Base-by-base conservation (phyloP, 116 monocot genomes). In the Papilionanthe hybrid region DNA sequence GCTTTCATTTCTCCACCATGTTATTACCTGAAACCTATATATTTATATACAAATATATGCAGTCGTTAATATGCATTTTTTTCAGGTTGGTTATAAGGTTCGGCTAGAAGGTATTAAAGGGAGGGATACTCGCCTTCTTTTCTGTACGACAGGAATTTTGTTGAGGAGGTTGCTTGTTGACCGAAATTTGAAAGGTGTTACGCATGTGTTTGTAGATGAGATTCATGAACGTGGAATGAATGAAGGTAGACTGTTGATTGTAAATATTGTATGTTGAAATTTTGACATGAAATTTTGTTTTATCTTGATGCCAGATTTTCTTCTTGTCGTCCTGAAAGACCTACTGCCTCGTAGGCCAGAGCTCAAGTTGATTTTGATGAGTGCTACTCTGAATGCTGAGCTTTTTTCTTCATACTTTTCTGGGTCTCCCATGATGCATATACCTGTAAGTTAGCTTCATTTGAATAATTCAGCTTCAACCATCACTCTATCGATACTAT, bases 201-300 rank as follows among this genome's bases (percentile, higher is more conserved):
- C 93, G 28, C 95, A 98, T 87, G 98, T 98, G 81, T 85, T 98
- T 87, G 98, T 98, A 56, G 98, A 98, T 89, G 98, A 98, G 82
- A 98, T 98, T 76, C 98, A 98, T 88, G 98, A 98, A 68, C 88
- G 95, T 75, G 98, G 98, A 83, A 98, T 98, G 98, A 98, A 98
- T 90, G 98, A 98, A 91, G 98, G 98, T 94, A 84, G 50, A 42
- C 20, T 25, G 79, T 79, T 50, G 23, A 68, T 6, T 57, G 73
- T 55, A 66, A 17, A n/a, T 47, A 49, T 11, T 73, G 28, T 75
- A 75, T 12, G 19, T 75, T 49, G 50, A 50, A 44, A 12, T 74
- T 44, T 17, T 75, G 32, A 78, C 42, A 73, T 25, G 65, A 44
- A 87, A 72, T 17, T 5, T 49, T 55, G 49, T 27, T 25, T 9